Percentiles rank a stretch among this genome's conserved stretches.
phyloP scores from a whole-genome alignment of 805 yeast species.

The Saccharomycopsis fibuligera region DNA sequence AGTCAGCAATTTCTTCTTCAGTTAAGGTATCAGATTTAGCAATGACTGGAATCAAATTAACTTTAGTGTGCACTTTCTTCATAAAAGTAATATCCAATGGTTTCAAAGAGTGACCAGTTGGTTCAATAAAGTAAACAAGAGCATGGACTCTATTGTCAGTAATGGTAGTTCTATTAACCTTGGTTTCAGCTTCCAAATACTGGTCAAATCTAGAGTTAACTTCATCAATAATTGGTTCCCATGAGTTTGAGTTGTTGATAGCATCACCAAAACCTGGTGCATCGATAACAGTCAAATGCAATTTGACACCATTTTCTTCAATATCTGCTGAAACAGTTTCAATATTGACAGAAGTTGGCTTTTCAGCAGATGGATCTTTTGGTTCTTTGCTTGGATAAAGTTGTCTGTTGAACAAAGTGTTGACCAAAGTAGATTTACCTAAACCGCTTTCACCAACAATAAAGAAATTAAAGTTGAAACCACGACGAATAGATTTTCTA shows the following conservation, averaged over 20 bases:
- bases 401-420: conserved; percentile 76
- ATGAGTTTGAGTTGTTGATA: conserved; percentile 68
- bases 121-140: conserved; percentile 83
- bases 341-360: conserved; percentile 45
- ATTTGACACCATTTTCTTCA: conserved; percentile 89
- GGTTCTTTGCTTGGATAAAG: conserved; percentile 40
- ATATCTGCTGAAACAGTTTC: conserved; percentile 61
- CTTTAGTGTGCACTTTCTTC: conserved; percentile 83
- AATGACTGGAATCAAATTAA: conserved; percentile 88
- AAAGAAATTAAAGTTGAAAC: conserved; percentile 82
- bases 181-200: conserved; percentile 85
- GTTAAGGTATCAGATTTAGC: conserved; percentile 93
- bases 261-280: conserved; percentile 94
- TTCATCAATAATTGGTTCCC: conserved; percentile 91
- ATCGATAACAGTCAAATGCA: conserved; percentile 76
- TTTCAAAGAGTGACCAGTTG: conserved; percentile 81
- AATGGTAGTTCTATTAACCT: conserved; percentile 63
- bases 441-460: conserved; percentile 89
- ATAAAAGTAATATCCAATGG: conserved; percentile 85
- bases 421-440: conserved; percentile 88
- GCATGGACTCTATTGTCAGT: conserved; percentile 89
- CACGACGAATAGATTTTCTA: conserved; percentile 82
- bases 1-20: conserved; percentile 71
- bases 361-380: conserved; percentile 38
- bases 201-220: conserved; percentile 80